phyloP scores from a whole-genome alignment of 192 early-diverging fungal species.

The Linderina pennispora region DNA sequence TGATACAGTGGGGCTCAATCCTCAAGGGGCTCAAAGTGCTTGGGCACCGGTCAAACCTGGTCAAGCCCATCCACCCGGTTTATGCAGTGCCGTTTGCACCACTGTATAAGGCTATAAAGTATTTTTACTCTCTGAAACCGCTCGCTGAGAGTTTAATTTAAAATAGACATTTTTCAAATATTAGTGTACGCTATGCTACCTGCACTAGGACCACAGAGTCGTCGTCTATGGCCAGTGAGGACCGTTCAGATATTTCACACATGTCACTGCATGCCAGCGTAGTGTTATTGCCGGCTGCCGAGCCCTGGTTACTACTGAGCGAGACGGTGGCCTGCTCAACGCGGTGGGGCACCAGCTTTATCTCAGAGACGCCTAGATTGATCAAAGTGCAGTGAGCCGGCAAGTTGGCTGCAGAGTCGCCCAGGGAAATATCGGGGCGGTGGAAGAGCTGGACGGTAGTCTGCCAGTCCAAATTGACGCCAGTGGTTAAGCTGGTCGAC shows the following conservation, averaged over 20 bases:
- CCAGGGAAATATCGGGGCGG: too few relatives aligned
- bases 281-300: too few relatives aligned
- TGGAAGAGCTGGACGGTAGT: too few relatives aligned
- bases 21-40: constrained; percentile 8
- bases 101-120: constrained; percentile 28
- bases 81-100: constrained; percentile 29
- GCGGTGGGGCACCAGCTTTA: too few relatives aligned
- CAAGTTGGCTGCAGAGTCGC: too few relatives aligned
- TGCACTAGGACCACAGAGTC: not conserved
- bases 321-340: not conserved
- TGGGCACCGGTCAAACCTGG: constrained; percentile 12
- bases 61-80: constrained; percentile 38
- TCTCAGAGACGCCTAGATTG: too few relatives aligned
- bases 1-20: constrained; percentile 40
- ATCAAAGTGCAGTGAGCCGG: too few relatives aligned
- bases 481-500: too few relatives aligned
- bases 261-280: too few relatives aligned
- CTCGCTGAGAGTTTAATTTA: constrained; percentile 12
- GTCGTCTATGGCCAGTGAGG: not conserved
- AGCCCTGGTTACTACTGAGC: too few relatives aligned
- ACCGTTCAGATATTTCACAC: not conserved
- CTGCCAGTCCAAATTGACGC: too few relatives aligned
- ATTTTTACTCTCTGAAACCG: constrained; percentile 31
- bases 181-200: not conserved
- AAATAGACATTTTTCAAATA: not conserved